These are phyloP conservation scores for Podosphaera leucotricha DNA, from an alignment of 2,329 filamentous ascomycete species.

Conservation along the genomic window DNA sequence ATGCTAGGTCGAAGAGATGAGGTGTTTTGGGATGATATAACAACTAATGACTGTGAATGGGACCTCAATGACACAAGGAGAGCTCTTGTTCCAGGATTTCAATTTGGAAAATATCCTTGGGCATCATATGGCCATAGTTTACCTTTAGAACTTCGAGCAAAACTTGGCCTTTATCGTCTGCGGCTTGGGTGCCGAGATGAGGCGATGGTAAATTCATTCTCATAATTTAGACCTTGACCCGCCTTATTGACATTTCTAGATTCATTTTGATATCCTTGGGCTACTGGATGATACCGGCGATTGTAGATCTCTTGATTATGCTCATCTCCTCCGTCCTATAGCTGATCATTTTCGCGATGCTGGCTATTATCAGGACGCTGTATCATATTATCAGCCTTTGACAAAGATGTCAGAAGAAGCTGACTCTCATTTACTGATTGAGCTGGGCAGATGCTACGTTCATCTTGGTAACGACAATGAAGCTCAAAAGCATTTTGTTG, in stretches of 20 bases:
- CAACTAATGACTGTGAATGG: constrained; percentile 71
- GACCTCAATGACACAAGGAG: constrained; percentile 52
- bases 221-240: not conserved
- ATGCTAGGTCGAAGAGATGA: constrained; percentile 54
- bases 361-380: constrained; percentile 27
- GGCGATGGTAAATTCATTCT: constrained; percentile 37
- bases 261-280: constrained; percentile 47
- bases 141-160: constrained; percentile 61
- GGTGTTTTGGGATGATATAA: constrained; percentile 48
- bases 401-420: constrained; percentile 23
- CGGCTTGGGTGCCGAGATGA: constrained; percentile 44
- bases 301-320: constrained; percentile 36
- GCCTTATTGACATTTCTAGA: constrained; percentile 18
- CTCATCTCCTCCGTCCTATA: constrained; percentile 56
- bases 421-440: constrained; percentile 20
- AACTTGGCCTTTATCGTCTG: constrained; percentile 64
- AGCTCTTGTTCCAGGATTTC: constrained; percentile 34
- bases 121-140: constrained; percentile 48
- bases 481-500: constrained; percentile 56
- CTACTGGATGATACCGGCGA: constrained; percentile 28
- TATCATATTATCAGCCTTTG: constrained; percentile 32
- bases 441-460: constrained; percentile 41
- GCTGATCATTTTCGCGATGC: constrained; percentile 32
- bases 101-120: constrained; percentile 25
- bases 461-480: constrained; percentile 36